phyloP scores from a whole-genome alignment of 345 rosid genomes.

The Dipteronia dyeriana region DNA sequence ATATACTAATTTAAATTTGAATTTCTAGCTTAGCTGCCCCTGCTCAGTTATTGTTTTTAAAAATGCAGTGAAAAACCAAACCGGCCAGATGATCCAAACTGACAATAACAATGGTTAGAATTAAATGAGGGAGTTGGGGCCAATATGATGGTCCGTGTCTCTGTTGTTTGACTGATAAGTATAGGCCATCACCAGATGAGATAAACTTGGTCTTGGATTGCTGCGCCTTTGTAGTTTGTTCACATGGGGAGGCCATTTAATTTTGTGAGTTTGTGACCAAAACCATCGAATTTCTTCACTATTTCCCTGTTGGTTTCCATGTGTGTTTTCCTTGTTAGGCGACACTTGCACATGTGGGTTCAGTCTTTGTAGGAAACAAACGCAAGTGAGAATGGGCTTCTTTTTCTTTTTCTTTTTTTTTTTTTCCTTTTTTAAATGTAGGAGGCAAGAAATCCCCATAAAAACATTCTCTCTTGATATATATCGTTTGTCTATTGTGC shows the following conservation, averaged over 20 bases:
- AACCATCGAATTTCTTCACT: slow-evolving; percentile 30
- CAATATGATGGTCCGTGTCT: slow-evolving; percentile 18
- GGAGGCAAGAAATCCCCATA: not conserved
- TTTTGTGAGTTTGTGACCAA: slow-evolving; percentile 18
- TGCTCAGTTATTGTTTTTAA: too few species aligned
- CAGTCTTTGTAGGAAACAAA: slow-evolving; percentile 8
- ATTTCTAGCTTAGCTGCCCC: too few species aligned
- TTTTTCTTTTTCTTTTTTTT: not conserved
- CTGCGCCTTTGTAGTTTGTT: slow-evolving; percentile 11
- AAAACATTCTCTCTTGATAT: slow-evolving; percentile 27
- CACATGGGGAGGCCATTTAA: slow-evolving; percentile 31
- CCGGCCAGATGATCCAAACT: too few species aligned
- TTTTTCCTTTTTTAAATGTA: not conserved
- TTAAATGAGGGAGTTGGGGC: slow-evolving; percentile 14
- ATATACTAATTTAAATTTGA: too few species aligned
- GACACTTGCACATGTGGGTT: slow-evolving; percentile 44
- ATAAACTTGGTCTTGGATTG: slow-evolving; percentile 24
- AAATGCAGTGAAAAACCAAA: too few species aligned
- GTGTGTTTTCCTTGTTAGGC: slow-evolving; percentile 28
- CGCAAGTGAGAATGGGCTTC: not conserved
- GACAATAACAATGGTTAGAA: not conserved
- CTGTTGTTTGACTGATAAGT: slow-evolving; percentile 28
- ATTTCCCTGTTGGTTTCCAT: slow-evolving; percentile 12
- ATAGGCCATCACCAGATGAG: slow-evolving; percentile 10
- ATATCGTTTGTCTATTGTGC: not conserved